These are phyloP conservation scores for Sugiyamaella japonica DNA, from an alignment of 1,139 yeast genomes.

Conservation along the genomic window DNA sequence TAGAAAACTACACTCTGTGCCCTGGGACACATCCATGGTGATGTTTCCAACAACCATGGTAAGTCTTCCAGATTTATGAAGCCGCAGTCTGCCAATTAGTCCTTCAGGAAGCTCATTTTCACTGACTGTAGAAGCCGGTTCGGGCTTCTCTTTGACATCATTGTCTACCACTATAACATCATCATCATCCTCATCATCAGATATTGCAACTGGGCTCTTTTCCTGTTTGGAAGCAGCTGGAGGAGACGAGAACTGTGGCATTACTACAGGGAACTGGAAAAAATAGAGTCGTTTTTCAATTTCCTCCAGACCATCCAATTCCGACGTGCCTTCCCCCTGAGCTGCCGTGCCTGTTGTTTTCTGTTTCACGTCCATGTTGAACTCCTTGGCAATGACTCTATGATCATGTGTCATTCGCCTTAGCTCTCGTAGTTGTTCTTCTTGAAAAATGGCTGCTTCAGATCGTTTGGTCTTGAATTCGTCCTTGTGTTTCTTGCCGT, in stretches of 20 bases:
- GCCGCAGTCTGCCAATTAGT: conserved; percentile 65
- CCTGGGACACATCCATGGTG: conserved; percentile 66
- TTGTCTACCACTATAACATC: conserved; percentile 26
- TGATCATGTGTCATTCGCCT: conserved; percentile 34
- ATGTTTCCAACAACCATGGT: conserved; percentile 73
- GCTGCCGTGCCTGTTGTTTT: conserved; percentile 12
- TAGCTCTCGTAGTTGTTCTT: conserved; percentile 31
- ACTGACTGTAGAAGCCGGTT: conserved; percentile 12
- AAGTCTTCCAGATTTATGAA: conserved; percentile 79
- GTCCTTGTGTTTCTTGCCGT: background rate
- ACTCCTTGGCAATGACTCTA: conserved; percentile 34
- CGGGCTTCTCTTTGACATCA: conserved; percentile 16
- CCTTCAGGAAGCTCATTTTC: conserved; percentile 47
- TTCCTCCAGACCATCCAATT: conserved; percentile 37
- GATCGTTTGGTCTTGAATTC: conserved; percentile 5
- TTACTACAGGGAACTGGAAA: conserved; percentile 68
- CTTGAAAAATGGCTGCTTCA: conserved; percentile 23
- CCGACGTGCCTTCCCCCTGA: conserved; percentile 17
- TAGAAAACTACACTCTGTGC: conserved; percentile 68
- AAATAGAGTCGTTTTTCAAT: conserved; percentile 51
- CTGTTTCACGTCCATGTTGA: conserved; percentile 25
- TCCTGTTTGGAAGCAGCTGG: conserved; percentile 9
- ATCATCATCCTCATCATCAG: conserved; percentile 24
- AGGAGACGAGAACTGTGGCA: conserved; percentile 53
- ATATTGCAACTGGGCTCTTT: background rate